Evolutionary conservation across 2,329 filamentous ascomycete species (phyloP), one percentile per base, ranked within the genome.

Genomic region (Phaeosphaeria sp.): DNA sequence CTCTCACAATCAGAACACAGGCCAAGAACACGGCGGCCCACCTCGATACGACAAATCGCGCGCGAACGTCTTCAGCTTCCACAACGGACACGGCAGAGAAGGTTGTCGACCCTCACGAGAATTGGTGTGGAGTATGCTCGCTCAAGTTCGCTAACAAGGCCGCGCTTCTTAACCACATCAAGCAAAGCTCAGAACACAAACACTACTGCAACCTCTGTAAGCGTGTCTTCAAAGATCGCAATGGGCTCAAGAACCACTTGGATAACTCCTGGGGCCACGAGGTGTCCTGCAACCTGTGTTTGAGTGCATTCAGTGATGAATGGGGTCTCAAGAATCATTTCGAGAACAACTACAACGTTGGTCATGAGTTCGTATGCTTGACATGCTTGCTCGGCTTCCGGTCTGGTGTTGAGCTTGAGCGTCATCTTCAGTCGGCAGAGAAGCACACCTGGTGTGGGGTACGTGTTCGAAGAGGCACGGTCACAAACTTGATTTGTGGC

Each of bases 191-290:
- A 5, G 59, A 61, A 1, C 73, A 76, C 54, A 56, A 66, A 23
- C 55, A 75, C 56, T 76, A 73, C 55, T 76, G 73, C 58, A 75
- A 74, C 47, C 68, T 76, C 6, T 76, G 73, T 65, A 70, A 67
- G 51, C 69, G 72, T 25, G 65, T 75, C 0, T 76, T 76, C 51
- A 70, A 71, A 22, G 72, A 76, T 25, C 61, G 71, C 10, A 75
- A 75, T 39, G 72, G 72, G 7, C 60, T 76, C 21, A 66, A 73
- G 55, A 76, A 75, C 41, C 73, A 76, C 46, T 62, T 76, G 25
- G 71, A 75, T 21, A 66, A 74, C 55, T 61, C 72, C 5, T 30
- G 36, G 9, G 68, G 64, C 7, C 73, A 76, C 48, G 65, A 69
- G 1, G 56, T 64, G 1, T 66, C 62, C 54, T 76, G 73, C 63